Evolutionary conservation across 2,329 filamentous ascomycete genomes (phyloP), one percentile per base, ranked within the genome.

Genomic region (Cucurbitaria berberidis): DNA sequence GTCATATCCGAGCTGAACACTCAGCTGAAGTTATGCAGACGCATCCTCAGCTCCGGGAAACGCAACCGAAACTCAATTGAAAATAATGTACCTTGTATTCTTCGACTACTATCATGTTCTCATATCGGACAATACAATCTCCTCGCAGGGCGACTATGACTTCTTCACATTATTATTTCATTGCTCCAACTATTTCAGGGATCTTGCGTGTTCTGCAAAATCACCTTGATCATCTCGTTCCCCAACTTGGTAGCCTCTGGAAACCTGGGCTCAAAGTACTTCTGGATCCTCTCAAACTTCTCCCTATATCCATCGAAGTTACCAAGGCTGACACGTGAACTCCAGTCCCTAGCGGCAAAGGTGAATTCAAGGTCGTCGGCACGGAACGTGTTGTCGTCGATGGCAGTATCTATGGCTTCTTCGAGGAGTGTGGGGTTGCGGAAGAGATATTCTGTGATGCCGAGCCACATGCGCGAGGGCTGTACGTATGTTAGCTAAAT

Each of bases 291-390:
- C 70, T 95, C 86, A 71, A 99, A 99, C 53, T 96, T 86, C 80
- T 96, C 90, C 62, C 89, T 84, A 82, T 96, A 99, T 32, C 90
- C 90, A 63, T 96, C 90, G 71, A 98, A 98, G 74, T 97, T 90
- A 2, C 93, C 91, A 56, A 96, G 86, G 22, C 85, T 87, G 34
- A 99, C 95, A 56, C 93, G 93, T 74, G 97, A 92, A 35, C 91
- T 95, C 95, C 95, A 99, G 5, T 92, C 95, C 50, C 93, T 82
- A 22, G 96, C 96, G 1, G 95, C 96, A 78, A 99, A 98, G 0
- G 93, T 96, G 72, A 99, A 99, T 76, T 99, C 95, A 51, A 99
- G 80, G 73, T 99, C 95, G 70, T 99, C 95, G 21, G 89, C 89
- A n/a, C 95, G 85, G 78, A 97, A 99, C 0, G 89, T 93, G 65